phyloP scores from a whole-genome alignment of 2,329 filamentous ascomycete species.

The Cladosporium sp. region DNA sequence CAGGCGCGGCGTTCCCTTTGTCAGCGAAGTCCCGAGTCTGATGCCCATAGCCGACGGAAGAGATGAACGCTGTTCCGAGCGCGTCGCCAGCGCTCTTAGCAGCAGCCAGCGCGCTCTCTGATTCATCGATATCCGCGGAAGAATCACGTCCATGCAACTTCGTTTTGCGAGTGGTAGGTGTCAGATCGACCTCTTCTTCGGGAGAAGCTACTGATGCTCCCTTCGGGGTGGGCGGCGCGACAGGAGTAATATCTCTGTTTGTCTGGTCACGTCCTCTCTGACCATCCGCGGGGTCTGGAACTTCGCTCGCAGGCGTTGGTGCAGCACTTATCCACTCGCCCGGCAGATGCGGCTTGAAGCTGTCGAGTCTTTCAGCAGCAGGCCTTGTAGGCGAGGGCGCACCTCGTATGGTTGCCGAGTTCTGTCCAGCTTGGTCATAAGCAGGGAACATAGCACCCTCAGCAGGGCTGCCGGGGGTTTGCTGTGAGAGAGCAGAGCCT shows the following conservation, averaged over 20 bases:
- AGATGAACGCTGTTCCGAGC: constrained; percentile 48
- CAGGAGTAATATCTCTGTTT: constrained; percentile 1
- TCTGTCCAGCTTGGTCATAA: neutral
- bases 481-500: constrained; percentile 2
- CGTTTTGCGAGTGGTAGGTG: constrained; percentile 38
- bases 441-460: neutral
- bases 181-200: constrained; percentile 33
- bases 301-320: constrained; percentile 43
- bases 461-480: neutral
- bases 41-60: constrained; percentile 39
- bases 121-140: constrained; percentile 9
- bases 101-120: constrained; percentile 38
- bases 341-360: constrained; percentile 54
- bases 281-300: constrained; percentile 24
- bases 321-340: constrained; percentile 56
- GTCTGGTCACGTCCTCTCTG: constrained; percentile 1
- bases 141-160: constrained; percentile 30
- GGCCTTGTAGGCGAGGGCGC: constrained; percentile 10
- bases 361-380: constrained; percentile 26
- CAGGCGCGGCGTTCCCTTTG: constrained; percentile 26
- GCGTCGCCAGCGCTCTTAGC: constrained; percentile 50
- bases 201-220: neutral
- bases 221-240: constrained; percentile 10
- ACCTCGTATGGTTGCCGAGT: neutral
- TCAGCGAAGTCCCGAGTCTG: constrained; percentile 38